Conservation (phyloP, 2,329 filamentous ascomycete genomes). For the Aspergillus hortae region DNA sequence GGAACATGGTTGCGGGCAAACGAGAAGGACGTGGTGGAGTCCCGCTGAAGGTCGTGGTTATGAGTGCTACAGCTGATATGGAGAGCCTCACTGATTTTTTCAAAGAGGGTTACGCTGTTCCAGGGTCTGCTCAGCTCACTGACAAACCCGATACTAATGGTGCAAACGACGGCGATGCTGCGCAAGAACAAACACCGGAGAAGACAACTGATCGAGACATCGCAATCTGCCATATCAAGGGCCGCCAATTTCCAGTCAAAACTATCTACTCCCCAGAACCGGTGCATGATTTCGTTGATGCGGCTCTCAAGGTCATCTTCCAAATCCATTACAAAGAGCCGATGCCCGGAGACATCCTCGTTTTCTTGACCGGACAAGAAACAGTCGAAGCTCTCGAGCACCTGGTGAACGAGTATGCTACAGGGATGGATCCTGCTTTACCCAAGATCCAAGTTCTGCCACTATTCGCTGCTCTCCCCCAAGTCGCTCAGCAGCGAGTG, state of each 20-base stretch:
- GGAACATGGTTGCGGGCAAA: constrained; percentile 62
- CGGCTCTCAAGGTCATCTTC: constrained; percentile 76
- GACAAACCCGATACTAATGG: background rate
- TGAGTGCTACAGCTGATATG: constrained; percentile 95
- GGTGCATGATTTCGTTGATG: constrained; percentile 76
- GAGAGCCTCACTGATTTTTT: constrained; percentile 77
- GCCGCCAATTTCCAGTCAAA: constrained; percentile 82
- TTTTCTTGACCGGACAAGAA: constrained; percentile 89
- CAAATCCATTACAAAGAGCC: constrained; percentile 84
- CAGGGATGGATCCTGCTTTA: constrained; percentile 67
- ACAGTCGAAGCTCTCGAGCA: constrained; percentile 80
- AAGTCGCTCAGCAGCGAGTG: constrained; percentile 78
- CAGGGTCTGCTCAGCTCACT: background rate
- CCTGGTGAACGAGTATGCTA: constrained; percentile 75
- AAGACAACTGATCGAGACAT: constrained; percentile 32
- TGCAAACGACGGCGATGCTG: constrained; percentile 4
- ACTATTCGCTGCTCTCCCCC: constrained; percentile 85
- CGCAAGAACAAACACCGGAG: constrained; percentile 6
- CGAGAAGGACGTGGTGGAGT: constrained; percentile 65
- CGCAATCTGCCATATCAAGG: constrained; percentile 69
- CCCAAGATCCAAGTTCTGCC: constrained; percentile 69
- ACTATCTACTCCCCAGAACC: constrained; percentile 70
- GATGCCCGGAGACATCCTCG: constrained; percentile 88
- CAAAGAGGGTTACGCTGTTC: constrained; percentile 28
- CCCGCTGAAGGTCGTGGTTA: constrained; percentile 83